Evolutionary conservation across 768 basidiomycete species (phyloP).

Genomic region (Hypholoma fasciculare): DNA sequence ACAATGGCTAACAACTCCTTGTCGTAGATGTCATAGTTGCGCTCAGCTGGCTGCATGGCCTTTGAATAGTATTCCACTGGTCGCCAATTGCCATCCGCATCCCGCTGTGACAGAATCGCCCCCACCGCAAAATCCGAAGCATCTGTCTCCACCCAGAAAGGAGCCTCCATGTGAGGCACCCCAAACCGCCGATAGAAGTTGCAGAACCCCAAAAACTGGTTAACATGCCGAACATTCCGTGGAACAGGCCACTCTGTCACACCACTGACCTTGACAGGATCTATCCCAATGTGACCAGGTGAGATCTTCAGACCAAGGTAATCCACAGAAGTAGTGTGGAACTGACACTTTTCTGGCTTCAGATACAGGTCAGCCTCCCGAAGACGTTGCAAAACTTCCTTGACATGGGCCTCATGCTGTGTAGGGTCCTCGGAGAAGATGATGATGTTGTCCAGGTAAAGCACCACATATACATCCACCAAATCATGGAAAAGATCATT

Average conservation of each 20-base stretch:
- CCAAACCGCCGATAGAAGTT: not conserved
- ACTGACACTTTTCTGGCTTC: slow-evolving; percentile 33
- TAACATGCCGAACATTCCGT: not conserved
- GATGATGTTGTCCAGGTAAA: slow-evolving; percentile 46
- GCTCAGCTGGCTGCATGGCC: slow-evolving; percentile 23
- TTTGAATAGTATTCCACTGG: not conserved
- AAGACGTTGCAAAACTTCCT: slow-evolving; percentile 31
- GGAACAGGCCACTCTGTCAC: not conserved
- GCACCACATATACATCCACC: slow-evolving; percentile 35
- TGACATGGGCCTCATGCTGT: slow-evolving; percentile 33
- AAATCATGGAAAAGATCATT: slow-evolving; percentile 36
- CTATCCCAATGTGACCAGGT: not conserved
- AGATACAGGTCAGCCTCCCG: slow-evolving; percentile 26
- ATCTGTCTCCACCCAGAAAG: not conserved
- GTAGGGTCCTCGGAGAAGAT: slow-evolving; percentile 35
- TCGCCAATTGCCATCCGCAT: not conserved
- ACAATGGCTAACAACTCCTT: slow-evolving; percentile 51
- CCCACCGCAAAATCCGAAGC: not conserved
- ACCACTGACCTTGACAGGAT: not conserved
- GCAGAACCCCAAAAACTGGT: not conserved
- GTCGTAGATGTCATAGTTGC: slow-evolving; percentile 45
- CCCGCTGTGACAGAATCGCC: not conserved
- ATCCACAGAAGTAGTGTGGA: not conserved
- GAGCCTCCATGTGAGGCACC: not conserved
- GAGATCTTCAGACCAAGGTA: not conserved